Evolutionary conservation across 768 basidiomycete species (phyloP).

Genomic region (Polyporus arcularius): DNA sequence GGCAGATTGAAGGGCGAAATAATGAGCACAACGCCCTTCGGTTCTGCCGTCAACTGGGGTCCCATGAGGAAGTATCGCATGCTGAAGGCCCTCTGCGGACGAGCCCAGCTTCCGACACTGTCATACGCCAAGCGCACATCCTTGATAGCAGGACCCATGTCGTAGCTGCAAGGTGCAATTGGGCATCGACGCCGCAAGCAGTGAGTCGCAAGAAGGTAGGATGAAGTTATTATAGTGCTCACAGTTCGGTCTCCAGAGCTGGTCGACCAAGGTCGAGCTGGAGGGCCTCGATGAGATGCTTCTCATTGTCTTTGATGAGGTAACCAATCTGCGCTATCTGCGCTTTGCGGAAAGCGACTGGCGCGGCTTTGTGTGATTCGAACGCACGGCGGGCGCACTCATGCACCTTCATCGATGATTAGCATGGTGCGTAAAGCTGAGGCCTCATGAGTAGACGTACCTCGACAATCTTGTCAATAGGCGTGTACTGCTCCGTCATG

Average conservation of each 20-base stretch:
- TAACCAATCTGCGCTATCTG: constrained; percentile 76
- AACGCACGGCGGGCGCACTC: constrained; percentile 58
- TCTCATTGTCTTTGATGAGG: constrained; percentile 70
- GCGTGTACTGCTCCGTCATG: too few species aligned
- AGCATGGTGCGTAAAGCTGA: too few species aligned
- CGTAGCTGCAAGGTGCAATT: constrained; percentile 46
- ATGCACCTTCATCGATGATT: constrained; percentile 46
- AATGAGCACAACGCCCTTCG: constrained; percentile 74
- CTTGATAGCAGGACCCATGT: constrained; percentile 52
- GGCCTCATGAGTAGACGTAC: too few species aligned
- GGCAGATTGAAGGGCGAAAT: constrained; percentile 81
- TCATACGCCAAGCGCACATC: constrained; percentile 58
- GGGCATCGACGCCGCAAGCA: not conserved
- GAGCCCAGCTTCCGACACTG: constrained; percentile 70
- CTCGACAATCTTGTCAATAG: too few species aligned
- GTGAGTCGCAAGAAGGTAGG: not conserved
- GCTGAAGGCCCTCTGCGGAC: constrained; percentile 43
- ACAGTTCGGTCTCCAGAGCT: constrained; percentile 57
- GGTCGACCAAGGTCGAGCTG: constrained; percentile 66
- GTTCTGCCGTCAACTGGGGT: constrained; percentile 68
- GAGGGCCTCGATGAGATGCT: constrained; percentile 60
- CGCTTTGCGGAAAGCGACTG: constrained; percentile 67
- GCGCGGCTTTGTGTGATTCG: constrained; percentile 60
- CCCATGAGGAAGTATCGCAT: constrained; percentile 59
- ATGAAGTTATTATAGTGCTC: constrained; percentile 14